Evolutionary conservation across 2,329 filamentous ascomycete genomes (phyloP).

Genomic region (Neofusicoccum laricinum): DNA sequence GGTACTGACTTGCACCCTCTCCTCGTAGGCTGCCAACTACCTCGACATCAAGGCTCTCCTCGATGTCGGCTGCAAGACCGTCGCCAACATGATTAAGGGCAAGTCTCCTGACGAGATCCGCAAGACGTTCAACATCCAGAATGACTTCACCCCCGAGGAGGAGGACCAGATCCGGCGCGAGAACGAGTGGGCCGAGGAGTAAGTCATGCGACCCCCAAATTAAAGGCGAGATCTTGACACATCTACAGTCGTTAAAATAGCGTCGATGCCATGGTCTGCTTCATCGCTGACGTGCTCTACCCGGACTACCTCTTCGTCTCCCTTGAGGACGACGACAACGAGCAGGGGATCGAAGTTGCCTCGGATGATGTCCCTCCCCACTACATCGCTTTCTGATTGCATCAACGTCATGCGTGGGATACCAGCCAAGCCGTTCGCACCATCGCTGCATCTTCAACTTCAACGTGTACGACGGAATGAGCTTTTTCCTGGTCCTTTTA

Average conservation of each 20-base stretch:
- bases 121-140: constrained; percentile 99
- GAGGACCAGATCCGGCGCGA: constrained; percentile 80
- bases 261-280: not conserved
- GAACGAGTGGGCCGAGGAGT: constrained; percentile 51
- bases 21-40: constrained; percentile 82
- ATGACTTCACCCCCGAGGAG: constrained; percentile 98
- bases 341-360: too few species aligned
- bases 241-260: not conserved
- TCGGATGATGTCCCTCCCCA: too few species aligned
- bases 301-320: not conserved
- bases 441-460: not conserved
- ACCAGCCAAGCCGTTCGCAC: too few species aligned
- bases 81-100: constrained; percentile 99
- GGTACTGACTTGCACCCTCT: not conserved
- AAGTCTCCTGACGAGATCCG: constrained; percentile 99
- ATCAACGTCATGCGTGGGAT: too few species aligned
- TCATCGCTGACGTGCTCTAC: not conserved
- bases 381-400: too few species aligned
- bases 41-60: constrained; percentile 98
- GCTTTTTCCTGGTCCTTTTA: not conserved
- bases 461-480: not conserved
- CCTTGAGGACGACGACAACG: too few species aligned
- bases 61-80: constrained; percentile 98
- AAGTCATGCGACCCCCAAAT: not conserved
- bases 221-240: not conserved